These are phyloP conservation scores for Tuber borchii DNA, from an alignment of 495 filamentous ascomycete species.

Conservation along the genomic window DNA sequence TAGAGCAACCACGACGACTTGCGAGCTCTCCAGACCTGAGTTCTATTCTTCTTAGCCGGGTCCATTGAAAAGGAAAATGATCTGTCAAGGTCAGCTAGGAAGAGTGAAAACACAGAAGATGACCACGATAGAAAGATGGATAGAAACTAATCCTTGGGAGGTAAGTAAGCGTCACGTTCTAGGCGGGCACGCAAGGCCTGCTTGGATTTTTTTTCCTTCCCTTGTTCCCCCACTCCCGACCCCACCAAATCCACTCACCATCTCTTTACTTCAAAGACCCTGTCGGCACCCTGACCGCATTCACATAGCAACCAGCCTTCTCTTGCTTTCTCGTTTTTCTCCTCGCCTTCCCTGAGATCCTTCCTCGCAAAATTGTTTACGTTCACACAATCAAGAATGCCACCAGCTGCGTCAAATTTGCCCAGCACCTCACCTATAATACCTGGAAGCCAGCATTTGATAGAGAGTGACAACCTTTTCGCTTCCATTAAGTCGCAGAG, in stretches of 20 bases:
- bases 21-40: slow-evolving; percentile 1
- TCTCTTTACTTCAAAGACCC: neutral
- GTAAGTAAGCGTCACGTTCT: neutral
- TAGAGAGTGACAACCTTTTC: slow-evolving; percentile 27
- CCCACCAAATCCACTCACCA: neutral
- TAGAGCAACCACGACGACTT: neutral
- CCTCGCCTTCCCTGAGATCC: neutral
- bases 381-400: neutral
- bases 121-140: neutral
- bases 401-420: neutral
- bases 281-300: neutral
- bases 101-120: neutral
- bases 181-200: neutral
- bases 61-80: neutral
- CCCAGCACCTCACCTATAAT: neutral
- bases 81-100: slow-evolving; percentile 5
- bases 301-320: neutral
- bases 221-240: neutral
- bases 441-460: neutral
- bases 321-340: neutral
- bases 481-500: slow-evolving; percentile 25
- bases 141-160: neutral
- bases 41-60: slow-evolving; percentile 6
- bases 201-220: neutral
- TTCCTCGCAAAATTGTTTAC: neutral